phyloP scores from a whole-genome alignment of 2,329 filamentous ascomycete genomes.

The Aspergillus japonicus region DNA sequence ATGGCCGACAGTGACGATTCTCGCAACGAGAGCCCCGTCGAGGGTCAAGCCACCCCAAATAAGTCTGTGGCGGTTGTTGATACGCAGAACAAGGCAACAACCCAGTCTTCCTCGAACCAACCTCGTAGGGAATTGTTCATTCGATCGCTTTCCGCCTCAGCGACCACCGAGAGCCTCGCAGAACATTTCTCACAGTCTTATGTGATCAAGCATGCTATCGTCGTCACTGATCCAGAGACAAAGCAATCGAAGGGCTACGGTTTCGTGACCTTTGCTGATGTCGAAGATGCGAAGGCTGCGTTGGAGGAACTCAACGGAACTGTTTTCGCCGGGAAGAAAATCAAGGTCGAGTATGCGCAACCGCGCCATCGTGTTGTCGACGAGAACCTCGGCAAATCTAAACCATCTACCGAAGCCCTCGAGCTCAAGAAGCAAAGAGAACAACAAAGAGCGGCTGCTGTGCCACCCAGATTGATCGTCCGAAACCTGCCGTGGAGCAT shows the following conservation, averaged over 20 bases:
- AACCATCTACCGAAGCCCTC: constrained; percentile 36
- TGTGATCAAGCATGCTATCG: constrained; percentile 93
- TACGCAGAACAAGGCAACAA: constrained; percentile 20
- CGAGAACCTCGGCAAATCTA: constrained; percentile 47
- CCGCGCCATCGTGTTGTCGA: constrained; percentile 70
- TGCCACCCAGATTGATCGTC: constrained; percentile 76
- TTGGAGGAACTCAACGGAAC: constrained; percentile 77
- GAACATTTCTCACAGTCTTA: constrained; percentile 92
- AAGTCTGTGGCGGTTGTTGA: constrained; percentile 21
- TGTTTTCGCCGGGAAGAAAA: constrained; percentile 73
- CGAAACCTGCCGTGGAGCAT: constrained; percentile 96
- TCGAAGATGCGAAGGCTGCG: constrained; percentile 82
- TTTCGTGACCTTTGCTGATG: constrained; percentile 94
- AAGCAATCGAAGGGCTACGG: constrained; percentile 90
- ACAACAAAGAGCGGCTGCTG: constrained; percentile 59
- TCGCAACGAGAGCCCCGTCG: constrained; percentile 37
- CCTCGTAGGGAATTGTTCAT: constrained; percentile 77
- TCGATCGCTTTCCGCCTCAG: constrained; percentile 73
- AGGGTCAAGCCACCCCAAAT: constrained; percentile 15
- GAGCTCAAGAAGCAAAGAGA: constrained; percentile 49
- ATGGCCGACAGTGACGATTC: constrained; percentile 24
- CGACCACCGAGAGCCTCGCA: constrained; percentile 78
- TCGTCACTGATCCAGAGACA: constrained; percentile 79
- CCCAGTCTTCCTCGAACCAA: constrained; percentile 26
- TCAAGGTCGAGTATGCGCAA: constrained; percentile 85